Percentiles rank a stretch among this genome's conserved stretches.
Conservation (phyloP, 257 asterid species). For the Leptodermis oblonga region DNA sequence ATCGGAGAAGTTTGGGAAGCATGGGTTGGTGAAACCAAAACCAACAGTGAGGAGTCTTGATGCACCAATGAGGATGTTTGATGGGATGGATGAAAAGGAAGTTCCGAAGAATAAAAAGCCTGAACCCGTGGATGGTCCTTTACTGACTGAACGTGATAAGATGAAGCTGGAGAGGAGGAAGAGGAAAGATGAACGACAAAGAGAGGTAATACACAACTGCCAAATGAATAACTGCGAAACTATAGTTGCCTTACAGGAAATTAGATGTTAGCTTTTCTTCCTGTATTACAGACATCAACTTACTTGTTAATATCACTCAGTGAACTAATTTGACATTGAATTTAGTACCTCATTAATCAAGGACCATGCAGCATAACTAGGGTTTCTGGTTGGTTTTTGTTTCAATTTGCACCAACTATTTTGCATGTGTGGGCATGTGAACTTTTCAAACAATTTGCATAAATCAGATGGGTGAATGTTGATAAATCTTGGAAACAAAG, state of each 20-base stretch:
- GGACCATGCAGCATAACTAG: neutral
- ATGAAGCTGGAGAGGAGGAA: slow-evolving; percentile 91
- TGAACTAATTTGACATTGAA: neutral
- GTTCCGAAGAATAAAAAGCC: slow-evolving; percentile 83
- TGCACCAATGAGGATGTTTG: slow-evolving; percentile 91
- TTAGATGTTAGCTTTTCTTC: too few relatives aligned
- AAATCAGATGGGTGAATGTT: neutral
- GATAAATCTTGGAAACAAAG: slow-evolving; percentile 2
- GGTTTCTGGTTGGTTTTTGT: neutral
- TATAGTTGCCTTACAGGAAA: neutral
- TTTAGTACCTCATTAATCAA: neutral
- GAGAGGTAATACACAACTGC: slow-evolving; percentile 62
- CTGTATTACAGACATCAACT: too few relatives aligned
- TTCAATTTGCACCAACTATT: too few relatives aligned
- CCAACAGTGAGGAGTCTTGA: slow-evolving; percentile 89
- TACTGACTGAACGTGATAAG: slow-evolving; percentile 93
- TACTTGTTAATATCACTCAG: neutral
- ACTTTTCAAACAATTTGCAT: neutral
- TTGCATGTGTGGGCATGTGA: neutral
- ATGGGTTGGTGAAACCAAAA: slow-evolving; percentile 76
- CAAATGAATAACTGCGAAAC: neutral
- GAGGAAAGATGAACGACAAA: slow-evolving; percentile 91
- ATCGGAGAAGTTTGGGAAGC: slow-evolving; percentile 87
- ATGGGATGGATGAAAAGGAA: slow-evolving; percentile 91
- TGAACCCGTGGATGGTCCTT: slow-evolving; percentile 96